Base-by-base conservation (phyloP, 305 asterid species). In the Ilex paraguariensis region DNA sequence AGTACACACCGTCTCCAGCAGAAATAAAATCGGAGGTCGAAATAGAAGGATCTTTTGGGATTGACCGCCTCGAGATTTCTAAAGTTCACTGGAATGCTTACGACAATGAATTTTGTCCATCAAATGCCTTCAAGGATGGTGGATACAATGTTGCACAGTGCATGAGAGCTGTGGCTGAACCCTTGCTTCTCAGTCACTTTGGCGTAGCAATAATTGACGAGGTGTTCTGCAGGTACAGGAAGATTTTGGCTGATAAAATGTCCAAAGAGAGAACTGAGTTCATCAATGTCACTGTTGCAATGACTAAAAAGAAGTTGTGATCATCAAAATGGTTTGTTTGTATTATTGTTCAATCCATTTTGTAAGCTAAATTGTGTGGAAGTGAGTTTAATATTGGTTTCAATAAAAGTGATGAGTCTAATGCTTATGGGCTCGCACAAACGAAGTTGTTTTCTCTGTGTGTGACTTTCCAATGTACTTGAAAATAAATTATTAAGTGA, bases 111-210 rank as follows among this genome's bases (percentile, higher is more conserved):
- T 13, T 56, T 10, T 1, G 7, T 14, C 44, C 42, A 13, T 12
- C 39, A 2, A 16, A 17, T 10, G 33, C 16, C 3, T 12, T 30
- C 45, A 51, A 36, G 0, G 70, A 65, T 0, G 71, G 54, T 31
- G 91, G 83, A n/a, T 79, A 80, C 56, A 39, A 67, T 49, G 80
- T 84, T 15, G 73, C 89, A 1, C 72, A 62, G 36, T 81, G 89
- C 72, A 73, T 84, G 78, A 81, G 97, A 60, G 78, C 93, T 0
- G 91, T 84, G 56, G 83, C 80, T 0, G 95, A 89, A 55, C 84
- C 97, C 6, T 31, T 89, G 71, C 50, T 87, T 56, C 63, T 75
- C n/a, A 64, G 70, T n/a, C 97, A 87, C 61, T 87, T 89, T 42
- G 87, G 83, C 4, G 73, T 67, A 16, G 54, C 52, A 1, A 56